A percentile compares a stretch with the other conserved stretches of the same genome.
Conservation (phyloP, 1,139 yeast genomes). For the Suhomyces guaymorum region DNA sequence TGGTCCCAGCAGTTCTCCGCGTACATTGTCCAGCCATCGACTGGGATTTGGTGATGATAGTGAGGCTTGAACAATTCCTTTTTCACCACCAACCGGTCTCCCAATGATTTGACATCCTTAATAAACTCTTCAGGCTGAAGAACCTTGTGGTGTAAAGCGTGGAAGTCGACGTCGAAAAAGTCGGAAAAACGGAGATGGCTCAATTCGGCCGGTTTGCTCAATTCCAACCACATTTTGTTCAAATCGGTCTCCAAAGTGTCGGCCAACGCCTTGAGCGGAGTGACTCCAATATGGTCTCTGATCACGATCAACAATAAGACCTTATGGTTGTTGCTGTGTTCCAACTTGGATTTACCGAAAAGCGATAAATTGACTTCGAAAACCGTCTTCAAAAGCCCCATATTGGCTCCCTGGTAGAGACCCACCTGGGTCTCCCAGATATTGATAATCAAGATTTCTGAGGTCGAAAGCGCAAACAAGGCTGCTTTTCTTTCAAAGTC, state of each 20-base stretch:
- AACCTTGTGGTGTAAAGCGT: conserved; percentile 81
- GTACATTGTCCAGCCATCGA: conserved; percentile 95
- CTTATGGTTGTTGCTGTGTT: conserved; percentile 50
- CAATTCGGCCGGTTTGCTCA: conserved; percentile 72
- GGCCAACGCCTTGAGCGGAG: conserved; percentile 75
- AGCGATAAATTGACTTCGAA: conserved; percentile 90
- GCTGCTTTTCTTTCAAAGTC: conserved; percentile 98
- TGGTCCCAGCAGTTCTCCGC: conserved; percentile 94
- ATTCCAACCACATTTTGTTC: conserved; percentile 71
- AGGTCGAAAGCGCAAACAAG: conserved; percentile 86
- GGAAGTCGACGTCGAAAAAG: conserved; percentile 83
- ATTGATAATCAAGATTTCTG: conserved; percentile 86
- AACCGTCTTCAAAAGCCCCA: conserved; percentile 93
- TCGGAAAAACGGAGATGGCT: conserved; percentile 57
- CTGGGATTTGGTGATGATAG: conserved; percentile 84
- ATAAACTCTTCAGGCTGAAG: conserved; percentile 74
- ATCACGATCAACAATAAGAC: conserved; percentile 83
- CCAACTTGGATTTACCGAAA: conserved; percentile 52
- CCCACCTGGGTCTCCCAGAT: conserved; percentile 98
- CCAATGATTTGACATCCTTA: conserved; percentile 62
- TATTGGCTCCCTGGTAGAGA: conserved; percentile 93
- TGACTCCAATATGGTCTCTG: conserved; percentile 86
- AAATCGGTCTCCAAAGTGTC: conserved; percentile 70
- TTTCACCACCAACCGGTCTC: conserved; percentile 54
- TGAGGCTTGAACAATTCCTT: conserved; percentile 61